Conservation (phyloP, 1,284 basidiomycete species). For the Leccinum insolens region DNA sequence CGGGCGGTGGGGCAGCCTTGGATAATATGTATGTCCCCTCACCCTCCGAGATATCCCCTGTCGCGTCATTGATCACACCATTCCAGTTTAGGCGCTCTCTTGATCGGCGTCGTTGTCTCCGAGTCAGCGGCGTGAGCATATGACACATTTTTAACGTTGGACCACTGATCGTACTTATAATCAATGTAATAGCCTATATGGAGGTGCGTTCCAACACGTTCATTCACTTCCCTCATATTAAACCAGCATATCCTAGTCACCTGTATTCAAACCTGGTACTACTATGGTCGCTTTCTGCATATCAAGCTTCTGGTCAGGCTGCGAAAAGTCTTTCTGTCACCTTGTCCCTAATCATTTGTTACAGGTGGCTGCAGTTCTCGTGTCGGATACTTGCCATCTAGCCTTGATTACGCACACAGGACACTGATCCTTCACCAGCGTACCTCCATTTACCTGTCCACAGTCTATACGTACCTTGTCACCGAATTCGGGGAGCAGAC, state of each 20-base stretch:
- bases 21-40: slow-evolving; percentile 28
- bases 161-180: slow-evolving; percentile 4
- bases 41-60: not conserved
- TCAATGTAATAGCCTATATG: slow-evolving; percentile 45
- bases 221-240: slow-evolving; percentile 4
- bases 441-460: not conserved
- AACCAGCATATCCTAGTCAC: slow-evolving; percentile 44
- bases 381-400: slow-evolving; percentile 60
- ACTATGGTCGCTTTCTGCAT: slow-evolving; percentile 49
- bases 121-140: slow-evolving; percentile 44
- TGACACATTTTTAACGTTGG: slow-evolving; percentile 7
- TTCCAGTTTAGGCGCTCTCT: slow-evolving; percentile 52
- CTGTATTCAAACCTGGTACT: slow-evolving; percentile 60
- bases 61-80: not conserved
- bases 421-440: not conserved
- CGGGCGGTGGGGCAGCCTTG: slow-evolving; percentile 13
- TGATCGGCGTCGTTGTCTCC: slow-evolving; percentile 53
- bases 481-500: slow-evolving; percentile 29
- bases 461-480: slow-evolving; percentile 56
- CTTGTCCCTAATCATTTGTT: not conserved
- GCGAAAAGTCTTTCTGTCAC: not conserved
- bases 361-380: slow-evolving; percentile 52
- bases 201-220: slow-evolving; percentile 41
- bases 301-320: slow-evolving; percentile 46
- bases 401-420: slow-evolving; percentile 59